These are phyloP conservation scores for Delonix regia DNA, from an alignment of 306 rosid species.

Conservation along the genomic window DNA sequence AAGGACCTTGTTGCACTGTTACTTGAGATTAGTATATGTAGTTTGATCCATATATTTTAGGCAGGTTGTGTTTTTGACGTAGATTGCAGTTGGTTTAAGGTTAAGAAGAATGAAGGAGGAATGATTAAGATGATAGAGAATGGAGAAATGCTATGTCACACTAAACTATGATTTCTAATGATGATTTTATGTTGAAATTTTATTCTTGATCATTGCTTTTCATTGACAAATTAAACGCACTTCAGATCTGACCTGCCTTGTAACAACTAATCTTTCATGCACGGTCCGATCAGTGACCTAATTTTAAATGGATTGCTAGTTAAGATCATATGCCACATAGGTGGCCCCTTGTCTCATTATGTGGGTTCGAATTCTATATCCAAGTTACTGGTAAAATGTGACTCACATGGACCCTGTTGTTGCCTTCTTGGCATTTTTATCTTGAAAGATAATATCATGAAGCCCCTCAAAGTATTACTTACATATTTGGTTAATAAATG, in stretches of 20 bases:
- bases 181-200: not conserved
- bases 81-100: not conserved
- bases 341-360: slow-evolving; percentile 13
- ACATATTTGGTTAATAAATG: not conserved
- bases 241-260: slow-evolving; percentile 11
- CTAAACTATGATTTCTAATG: slow-evolving; percentile 3
- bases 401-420: not conserved
- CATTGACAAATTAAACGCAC: not conserved
- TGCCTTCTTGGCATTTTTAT: slow-evolving; percentile 5
- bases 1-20: not conserved
- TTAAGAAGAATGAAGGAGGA: slow-evolving; percentile 16
- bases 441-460: not conserved
- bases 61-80: not conserved
- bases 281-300: slow-evolving; percentile 11
- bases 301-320: slow-evolving; percentile 16
- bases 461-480: not conserved
- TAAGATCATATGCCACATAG: not conserved
- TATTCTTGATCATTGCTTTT: not conserved
- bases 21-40: not conserved
- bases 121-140: not conserved
- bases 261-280: slow-evolving; percentile 3
- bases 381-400: slow-evolving; percentile 26
- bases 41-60: slow-evolving; percentile 10
- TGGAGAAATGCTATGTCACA: not conserved
- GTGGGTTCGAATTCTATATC: slow-evolving; percentile 8